Base-by-base conservation (phyloP, 768 basidiomycete genomes). In the Mycena haematopus region DNA sequence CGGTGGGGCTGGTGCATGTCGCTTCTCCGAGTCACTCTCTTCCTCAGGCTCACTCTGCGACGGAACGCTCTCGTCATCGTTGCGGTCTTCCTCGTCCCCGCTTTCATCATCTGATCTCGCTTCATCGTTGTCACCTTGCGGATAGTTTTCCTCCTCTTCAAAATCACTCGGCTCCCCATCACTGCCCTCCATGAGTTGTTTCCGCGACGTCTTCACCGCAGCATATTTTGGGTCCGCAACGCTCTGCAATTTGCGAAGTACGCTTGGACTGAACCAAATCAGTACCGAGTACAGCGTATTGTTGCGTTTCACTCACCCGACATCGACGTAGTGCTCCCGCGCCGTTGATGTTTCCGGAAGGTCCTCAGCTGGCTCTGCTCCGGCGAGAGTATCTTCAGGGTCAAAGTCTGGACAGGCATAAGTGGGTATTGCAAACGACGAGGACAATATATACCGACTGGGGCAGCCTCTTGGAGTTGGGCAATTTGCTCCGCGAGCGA, bases 401-500 rank as follows among this genome's bases (percentile, higher is more conserved):
- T 95, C 92, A 70, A 86, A 80, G 70, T 92, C 91, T 91, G 69
- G 49, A 31, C 31, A 54, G 51, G 68, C 56, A 63, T 62, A 47
- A 45, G 56, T 22, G 17, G 25, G 56, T 35, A 33, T 27, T 47
- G 58, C 61, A 29, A 22, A n/a, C 54, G 42, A 27, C 3, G 3
- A 57, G 17, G 10, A 36, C 15, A 27, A 51, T 22, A 76, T 63
- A 10, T 70, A 90, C 93, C 91, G 38, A 79, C 75, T 52, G 91
- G 91, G 13, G 87, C 82, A 22, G 87, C 77, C 54, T 91, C 85
- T 50, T 92, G 84, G 25, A 98, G 85, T 70, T 90, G 84, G 38
- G 89, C 90, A 44, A 97, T 86, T 71, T 96, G 94, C 72, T 96
- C 85, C 3, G 86, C 87, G 25, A 92, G 82, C 3, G 90, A 86